Base-by-base conservation (phyloP, 192 early-diverging fungal genomes). In the Linnemannia hyalina region DNA sequence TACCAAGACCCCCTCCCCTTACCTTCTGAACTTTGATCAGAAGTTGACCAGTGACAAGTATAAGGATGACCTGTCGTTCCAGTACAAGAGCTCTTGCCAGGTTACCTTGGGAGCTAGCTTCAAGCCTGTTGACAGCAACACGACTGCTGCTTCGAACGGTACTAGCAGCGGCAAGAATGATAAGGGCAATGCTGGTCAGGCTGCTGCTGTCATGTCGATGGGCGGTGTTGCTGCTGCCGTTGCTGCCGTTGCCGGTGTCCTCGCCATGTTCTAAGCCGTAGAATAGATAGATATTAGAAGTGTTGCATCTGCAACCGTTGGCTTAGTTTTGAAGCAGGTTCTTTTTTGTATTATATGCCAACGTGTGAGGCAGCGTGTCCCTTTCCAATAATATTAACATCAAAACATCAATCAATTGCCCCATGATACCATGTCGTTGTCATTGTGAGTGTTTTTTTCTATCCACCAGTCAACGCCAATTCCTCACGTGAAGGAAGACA, bases 1-100 rank as follows among this genome's bases (percentile, higher is more conserved):
- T 78, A 74, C 74, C n/a, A 80, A 81, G 75, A 77, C 6, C 26
- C 83, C 83, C 38, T 72, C 83, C 3, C 69, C 84, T 9, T 81
- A 40, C 23, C 35, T 47, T 35, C 44, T 86, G 68, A 86, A 78
- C 76, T 74, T 86, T 77, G 65, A 36, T 1, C 83, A 80, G n/a
- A 15, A 40, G 22, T 70, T 75, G 68, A 70, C n/a, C 68, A 70
- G 44, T n/a, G 40, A 8, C 8, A 36, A 11, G 16, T 76, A 46
- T 3, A 75, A 70, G 36, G 16, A 0, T 22, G 74, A 82, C 41
- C 40, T 82, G 54, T 68, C 46, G 23, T 55, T 73, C 60, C 74
- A 85, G 60, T 85, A 85, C 78, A 85, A 85, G 78, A 1, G 11
- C 22, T 26, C 23, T 46, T 83, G 76, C 60, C 8, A 38, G 22